Percentiles rank a stretch among this genome's conserved stretches.
Evolutionary conservation across 192 early-diverging fungal genomes (phyloP).

Genomic region (Dissophora ornata): DNA sequence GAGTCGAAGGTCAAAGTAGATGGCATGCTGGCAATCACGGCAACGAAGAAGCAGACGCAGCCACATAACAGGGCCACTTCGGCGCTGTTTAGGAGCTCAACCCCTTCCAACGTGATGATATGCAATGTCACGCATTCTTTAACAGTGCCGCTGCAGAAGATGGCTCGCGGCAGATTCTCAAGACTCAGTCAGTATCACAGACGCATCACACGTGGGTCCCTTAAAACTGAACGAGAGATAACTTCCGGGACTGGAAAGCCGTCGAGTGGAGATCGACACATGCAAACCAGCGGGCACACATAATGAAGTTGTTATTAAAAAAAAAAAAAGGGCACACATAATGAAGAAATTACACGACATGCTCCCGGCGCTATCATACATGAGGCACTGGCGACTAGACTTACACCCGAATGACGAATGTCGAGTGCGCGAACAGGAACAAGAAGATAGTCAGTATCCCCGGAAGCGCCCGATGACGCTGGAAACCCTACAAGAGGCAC

Average conservation of each 20-base stretch:
- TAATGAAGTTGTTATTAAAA: conserved; percentile 18
- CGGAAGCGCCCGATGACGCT: no score
- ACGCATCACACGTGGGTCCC: background rate
- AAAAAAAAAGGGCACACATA: no score
- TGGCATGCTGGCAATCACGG: background rate
- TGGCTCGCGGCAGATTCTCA: conserved; percentile 5
- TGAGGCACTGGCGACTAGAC: conserved; percentile 9
- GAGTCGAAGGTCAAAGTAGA: background rate
- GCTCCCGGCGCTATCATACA: conserved; percentile 11
- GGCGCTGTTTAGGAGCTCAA: background rate
- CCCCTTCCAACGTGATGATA: background rate
- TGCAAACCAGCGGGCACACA: conserved; percentile 17
- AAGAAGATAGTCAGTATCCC: no score
- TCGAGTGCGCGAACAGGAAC: conserved; percentile 4
- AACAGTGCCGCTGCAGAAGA: background rate
- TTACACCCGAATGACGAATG: conserved; percentile 14
- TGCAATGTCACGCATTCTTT: conserved; percentile 1
- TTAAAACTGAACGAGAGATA: conserved; percentile 3
- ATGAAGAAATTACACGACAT: conserved; percentile 6
- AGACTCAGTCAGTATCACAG: conserved; percentile 12
- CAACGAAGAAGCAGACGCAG: conserved; percentile 13
- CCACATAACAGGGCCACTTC: background rate
- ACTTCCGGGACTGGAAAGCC: conserved; percentile 4
- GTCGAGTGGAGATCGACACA: background rate
- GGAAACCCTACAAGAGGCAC: no score